Conservation (phyloP, 208 protist species). For the Leishmania major region DNA sequence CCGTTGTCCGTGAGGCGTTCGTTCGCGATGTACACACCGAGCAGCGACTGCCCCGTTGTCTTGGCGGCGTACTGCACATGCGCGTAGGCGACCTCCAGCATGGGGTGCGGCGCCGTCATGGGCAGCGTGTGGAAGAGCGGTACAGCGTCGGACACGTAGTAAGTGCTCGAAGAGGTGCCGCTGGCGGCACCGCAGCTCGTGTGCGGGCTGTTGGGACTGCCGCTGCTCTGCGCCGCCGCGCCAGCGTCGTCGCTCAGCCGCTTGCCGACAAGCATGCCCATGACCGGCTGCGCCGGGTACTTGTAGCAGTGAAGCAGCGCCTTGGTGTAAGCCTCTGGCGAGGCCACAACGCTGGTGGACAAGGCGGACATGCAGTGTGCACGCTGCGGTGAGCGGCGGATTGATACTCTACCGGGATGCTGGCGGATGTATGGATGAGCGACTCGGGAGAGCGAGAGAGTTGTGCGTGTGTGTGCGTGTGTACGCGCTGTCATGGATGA, state of each 20-base stretch:
- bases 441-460: background rate
- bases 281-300: constrained; percentile 80
- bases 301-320: constrained; percentile 86
- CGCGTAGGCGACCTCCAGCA: constrained; percentile 82
- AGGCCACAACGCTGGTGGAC: constrained; percentile 46
- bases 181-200: constrained; percentile 4
- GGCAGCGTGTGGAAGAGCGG: constrained; percentile 82
- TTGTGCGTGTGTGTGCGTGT: background rate
- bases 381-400: background rate
- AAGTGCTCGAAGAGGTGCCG: constrained; percentile 25
- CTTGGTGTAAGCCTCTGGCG: constrained; percentile 81
- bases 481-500: too few species aligned
- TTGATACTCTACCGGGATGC: too few species aligned
- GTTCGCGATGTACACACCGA: constrained; percentile 87
- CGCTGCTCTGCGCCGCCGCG: background rate
- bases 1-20: constrained; percentile 62
- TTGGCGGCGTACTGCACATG: constrained; percentile 67
- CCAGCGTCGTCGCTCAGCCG: constrained; percentile 41
- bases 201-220: constrained; percentile 5
- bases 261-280: constrained; percentile 85
- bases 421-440: background rate
- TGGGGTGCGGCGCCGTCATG: constrained; percentile 80
- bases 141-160: constrained; percentile 69
- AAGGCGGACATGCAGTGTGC: constrained; percentile 19
- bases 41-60: constrained; percentile 65